phyloP scores from a whole-genome alignment of 805 yeast species.

The Kluyveromyces nonfermentans region DNA sequence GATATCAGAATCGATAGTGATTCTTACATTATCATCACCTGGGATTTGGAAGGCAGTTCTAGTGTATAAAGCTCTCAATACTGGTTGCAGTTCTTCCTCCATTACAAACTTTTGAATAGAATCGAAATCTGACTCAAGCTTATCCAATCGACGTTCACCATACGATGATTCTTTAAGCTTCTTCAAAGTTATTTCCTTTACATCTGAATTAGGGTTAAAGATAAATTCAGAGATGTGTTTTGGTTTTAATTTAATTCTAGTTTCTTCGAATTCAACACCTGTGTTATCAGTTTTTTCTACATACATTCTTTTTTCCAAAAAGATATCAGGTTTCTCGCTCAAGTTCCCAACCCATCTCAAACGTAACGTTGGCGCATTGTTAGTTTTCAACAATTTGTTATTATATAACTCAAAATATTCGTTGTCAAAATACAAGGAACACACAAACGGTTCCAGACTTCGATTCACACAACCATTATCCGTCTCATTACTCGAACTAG shows the following conservation, averaged over 20 bases:
- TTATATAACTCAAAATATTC: slow-evolving; percentile 76
- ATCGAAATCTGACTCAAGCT: slow-evolving; percentile 45
- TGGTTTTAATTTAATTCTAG: slow-evolving; percentile 64
- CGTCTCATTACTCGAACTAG: slow-evolving; percentile 37
- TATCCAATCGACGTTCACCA: slow-evolving; percentile 41
- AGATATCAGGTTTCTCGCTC: slow-evolving; percentile 64
- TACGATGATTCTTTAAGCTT: slow-evolving; percentile 59
- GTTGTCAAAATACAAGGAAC: slow-evolving; percentile 83
- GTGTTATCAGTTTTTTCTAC: slow-evolving; percentile 39
- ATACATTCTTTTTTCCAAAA: slow-evolving; percentile 69
- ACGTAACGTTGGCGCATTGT: slow-evolving; percentile 66
- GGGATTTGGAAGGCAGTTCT: slow-evolving; percentile 97
- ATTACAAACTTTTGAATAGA: slow-evolving; percentile 54
- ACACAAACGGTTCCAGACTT: slow-evolving; percentile 68
- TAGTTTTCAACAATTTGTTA: slow-evolving; percentile 63
- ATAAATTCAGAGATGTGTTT: slow-evolving; percentile 73
- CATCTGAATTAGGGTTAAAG: slow-evolving; percentile 36
- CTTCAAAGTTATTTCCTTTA: slow-evolving; percentile 42
- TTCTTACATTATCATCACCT: slow-evolving; percentile 87
- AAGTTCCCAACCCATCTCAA: slow-evolving; percentile 88
- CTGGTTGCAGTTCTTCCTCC: slow-evolving; percentile 68
- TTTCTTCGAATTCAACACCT: slow-evolving; percentile 47
- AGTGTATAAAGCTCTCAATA: slow-evolving; percentile 75
- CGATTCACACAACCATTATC: slow-evolving; percentile 38
- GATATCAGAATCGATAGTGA: slow-evolving; percentile 84